Percentiles rank a stretch among this genome's conserved stretches.
Evolutionary conservation across 345 rosid genomes (phyloP).

Genomic region (Pseudoturritis turrita): DNA sequence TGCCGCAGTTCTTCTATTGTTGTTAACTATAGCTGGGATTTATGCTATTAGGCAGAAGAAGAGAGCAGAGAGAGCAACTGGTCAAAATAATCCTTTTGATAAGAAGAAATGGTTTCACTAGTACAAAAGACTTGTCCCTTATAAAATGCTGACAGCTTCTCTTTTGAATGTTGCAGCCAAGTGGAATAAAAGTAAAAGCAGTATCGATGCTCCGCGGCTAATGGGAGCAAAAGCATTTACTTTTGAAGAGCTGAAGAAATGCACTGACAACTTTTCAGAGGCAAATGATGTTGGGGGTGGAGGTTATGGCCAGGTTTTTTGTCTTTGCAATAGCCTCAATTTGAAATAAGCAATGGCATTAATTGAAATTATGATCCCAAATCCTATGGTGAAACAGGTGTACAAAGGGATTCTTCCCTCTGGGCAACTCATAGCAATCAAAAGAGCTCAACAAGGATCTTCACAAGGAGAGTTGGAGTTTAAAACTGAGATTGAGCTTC

Average conservation of each 20-base stretch:
- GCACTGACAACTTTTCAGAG: slow-evolving; percentile 62
- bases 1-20: slow-evolving; percentile 41
- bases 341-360: background rate
- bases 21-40: slow-evolving; percentile 56
- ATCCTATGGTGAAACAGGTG: slow-evolving; percentile 40
- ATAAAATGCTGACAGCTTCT: background rate
- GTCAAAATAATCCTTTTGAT: slow-evolving; percentile 70
- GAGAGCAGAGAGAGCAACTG: slow-evolving; percentile 64
- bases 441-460: no score
- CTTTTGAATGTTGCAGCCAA: slow-evolving; percentile 41
- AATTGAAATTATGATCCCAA: background rate
- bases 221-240: slow-evolving; percentile 76
- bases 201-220: slow-evolving; percentile 57
- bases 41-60: slow-evolving; percentile 67
- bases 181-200: slow-evolving; percentile 58
- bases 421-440: slow-evolving; percentile 57
- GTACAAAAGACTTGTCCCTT: background rate
- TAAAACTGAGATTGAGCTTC: no score
- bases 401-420: slow-evolving; percentile 59
- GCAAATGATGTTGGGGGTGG: slow-evolving; percentile 72
- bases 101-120: background rate
- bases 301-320: slow-evolving; percentile 80
- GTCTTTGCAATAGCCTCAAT: background rate
- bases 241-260: slow-evolving; percentile 67
- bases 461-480: no score